These are phyloP conservation scores for Cercospora beticola DNA, from an alignment of 2,329 filamentous ascomycete species.

Conservation along the genomic window DNA sequence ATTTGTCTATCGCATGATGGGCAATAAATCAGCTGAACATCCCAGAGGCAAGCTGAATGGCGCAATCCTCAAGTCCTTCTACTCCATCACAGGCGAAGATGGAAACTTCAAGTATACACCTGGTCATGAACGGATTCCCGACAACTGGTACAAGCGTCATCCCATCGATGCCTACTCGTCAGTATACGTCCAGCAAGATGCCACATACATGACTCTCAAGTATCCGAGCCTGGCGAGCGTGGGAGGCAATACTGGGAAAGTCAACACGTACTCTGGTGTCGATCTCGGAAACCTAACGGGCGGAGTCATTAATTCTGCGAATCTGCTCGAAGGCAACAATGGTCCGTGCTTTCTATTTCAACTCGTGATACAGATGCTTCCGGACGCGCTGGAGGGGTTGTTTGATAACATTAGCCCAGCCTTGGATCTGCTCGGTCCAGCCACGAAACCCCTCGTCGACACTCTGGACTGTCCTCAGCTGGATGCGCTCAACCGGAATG, in stretches of 20 bases:
- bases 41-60: constrained; percentile 20
- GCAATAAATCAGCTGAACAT: constrained; percentile 15
- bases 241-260: constrained; percentile 26
- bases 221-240: constrained; percentile 21
- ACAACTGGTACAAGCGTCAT: constrained; percentile 28
- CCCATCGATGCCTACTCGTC: constrained; percentile 3
- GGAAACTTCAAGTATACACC: constrained; percentile 15
- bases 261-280: constrained; percentile 25
- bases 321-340: constrained; percentile 20
- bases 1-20: constrained; percentile 16
- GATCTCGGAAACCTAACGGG: constrained; percentile 38
- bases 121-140: constrained; percentile 22
- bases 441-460: constrained; percentile 7
- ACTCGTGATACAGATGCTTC: constrained; percentile 8
- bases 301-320: constrained; percentile 21
- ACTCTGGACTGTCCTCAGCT: constrained; percentile 1
- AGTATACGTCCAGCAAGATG: constrained; percentile 18
- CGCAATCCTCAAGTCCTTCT: constrained; percentile 26
- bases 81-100: constrained; percentile 15
- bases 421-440: not conserved
- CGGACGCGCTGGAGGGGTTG: constrained; percentile 5
- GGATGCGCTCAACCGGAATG: not conserved
- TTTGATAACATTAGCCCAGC: not conserved
- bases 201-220: not conserved
- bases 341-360: constrained; percentile 24